Evolutionary conservation across 2,329 filamentous ascomycete genomes (phyloP).

Genomic region (Arthrobotrys pseudoclavata): DNA sequence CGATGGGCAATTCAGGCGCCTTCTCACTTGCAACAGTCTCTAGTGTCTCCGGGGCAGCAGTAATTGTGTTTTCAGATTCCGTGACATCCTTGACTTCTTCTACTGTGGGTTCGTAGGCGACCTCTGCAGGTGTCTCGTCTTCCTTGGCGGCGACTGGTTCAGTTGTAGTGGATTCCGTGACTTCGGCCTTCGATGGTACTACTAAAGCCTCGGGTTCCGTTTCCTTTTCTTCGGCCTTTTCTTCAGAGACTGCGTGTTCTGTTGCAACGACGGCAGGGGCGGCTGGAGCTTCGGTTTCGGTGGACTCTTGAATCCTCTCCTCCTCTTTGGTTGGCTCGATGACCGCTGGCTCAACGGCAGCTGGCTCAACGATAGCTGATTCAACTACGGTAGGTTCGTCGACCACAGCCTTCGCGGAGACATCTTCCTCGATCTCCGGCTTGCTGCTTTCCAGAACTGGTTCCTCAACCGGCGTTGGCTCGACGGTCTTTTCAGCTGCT

Average conservation of each 20-base stretch:
- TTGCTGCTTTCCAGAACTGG: conserved; percentile 31
- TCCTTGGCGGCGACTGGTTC: not conserved
- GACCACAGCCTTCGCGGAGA: conserved; percentile 6
- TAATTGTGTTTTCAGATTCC: conserved; percentile 33
- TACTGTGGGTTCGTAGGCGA: conserved; percentile 21
- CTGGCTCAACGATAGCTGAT: not conserved
- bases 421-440: conserved; percentile 23
- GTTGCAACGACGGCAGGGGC: not conserved
- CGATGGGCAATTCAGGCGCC: conserved; percentile 40
- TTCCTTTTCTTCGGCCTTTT: conserved; percentile 16
- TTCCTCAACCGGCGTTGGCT: conserved; percentile 37
- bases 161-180: not conserved
- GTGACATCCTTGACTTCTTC: conserved; percentile 27
- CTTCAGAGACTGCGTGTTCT: conserved; percentile 18
- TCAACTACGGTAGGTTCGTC: not conserved
- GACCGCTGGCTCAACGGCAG: not conserved
- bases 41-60: conserved; percentile 38
- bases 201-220: not conserved
- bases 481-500: conserved; percentile 27
- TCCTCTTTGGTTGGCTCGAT: conserved; percentile 17
- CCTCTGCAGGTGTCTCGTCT: conserved; percentile 24
- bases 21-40: conserved; percentile 45
- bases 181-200: not conserved
- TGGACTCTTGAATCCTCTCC: conserved; percentile 17
- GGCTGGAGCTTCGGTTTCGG: conserved; percentile 14